phyloP scores from a whole-genome alignment of 2,329 filamentous ascomycete genomes.

The Penicillium sp. region DNA sequence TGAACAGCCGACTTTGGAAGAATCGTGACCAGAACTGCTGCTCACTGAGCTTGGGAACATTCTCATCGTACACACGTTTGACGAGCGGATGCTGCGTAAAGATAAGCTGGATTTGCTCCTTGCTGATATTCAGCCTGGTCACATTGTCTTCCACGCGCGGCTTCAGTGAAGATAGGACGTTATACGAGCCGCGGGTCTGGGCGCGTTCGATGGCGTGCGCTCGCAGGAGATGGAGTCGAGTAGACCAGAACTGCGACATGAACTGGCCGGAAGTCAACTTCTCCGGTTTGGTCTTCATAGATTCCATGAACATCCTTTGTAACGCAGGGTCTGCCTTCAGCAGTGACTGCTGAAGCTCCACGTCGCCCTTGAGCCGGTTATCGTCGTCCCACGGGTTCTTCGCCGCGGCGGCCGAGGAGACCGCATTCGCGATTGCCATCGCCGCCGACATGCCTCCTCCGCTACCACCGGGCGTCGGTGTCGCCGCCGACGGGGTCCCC shows the following conservation, averaged over 20 bases:
- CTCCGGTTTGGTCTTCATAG: conserved; percentile 77
- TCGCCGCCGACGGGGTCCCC: conserved; percentile 33
- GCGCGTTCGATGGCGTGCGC: conserved; percentile 85
- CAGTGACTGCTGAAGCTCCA: conserved; percentile 81
- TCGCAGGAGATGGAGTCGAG: conserved; percentile 77
- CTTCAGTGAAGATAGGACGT: conserved; percentile 87
- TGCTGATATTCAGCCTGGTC: conserved; percentile 77
- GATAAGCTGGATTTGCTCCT: conserved; percentile 90
- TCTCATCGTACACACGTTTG: conserved; percentile 86
- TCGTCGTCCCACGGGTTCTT: conserved; percentile 76
- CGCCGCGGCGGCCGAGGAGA: conserved; percentile 48
- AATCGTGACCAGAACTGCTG: conserved; percentile 90
- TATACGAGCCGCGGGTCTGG: conserved; percentile 87
- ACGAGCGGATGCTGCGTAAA: conserved; percentile 91
- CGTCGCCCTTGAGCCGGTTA: conserved; percentile 70
- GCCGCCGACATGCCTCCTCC: conserved; percentile 59
- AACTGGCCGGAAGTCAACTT: conserved; percentile 78
- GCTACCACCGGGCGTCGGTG: conserved; percentile 35
- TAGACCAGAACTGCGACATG: conserved; percentile 92
- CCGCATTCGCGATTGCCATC: conserved; percentile 75
- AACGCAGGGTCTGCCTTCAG: conserved; percentile 75
- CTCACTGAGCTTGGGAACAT: conserved; percentile 77
- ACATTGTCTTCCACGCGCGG: conserved; percentile 72
- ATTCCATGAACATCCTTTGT: conserved; percentile 82
- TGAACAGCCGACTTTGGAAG: conserved; percentile 85